A percentile compares a stretch with the other conserved stretches of the same genome.
These are phyloP conservation scores for Protomyces gravidus DNA, from an alignment of 1,139 yeast species.

Conservation along the genomic window DNA sequence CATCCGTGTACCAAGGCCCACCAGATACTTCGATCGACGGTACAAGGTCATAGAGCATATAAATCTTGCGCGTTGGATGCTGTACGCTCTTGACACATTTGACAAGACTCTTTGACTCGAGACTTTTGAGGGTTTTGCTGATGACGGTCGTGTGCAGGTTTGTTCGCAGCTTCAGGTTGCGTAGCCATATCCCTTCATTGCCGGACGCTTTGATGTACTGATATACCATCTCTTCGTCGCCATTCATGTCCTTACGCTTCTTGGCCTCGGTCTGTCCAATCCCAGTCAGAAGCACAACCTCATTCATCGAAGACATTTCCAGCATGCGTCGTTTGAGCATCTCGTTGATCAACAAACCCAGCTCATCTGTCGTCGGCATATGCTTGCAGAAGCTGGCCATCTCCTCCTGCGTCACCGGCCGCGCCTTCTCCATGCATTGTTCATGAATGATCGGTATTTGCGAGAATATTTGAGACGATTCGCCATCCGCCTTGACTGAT, in stretches of 20 bases:
- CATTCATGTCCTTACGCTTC: constrained; percentile 58
- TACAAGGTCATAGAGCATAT: constrained; percentile 87
- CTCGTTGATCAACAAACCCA: constrained; percentile 6
- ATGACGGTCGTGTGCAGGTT: constrained; percentile 92
- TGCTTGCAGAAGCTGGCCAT: background rate
- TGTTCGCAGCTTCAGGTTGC: constrained; percentile 83
- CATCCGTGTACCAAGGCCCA: constrained; percentile 98
- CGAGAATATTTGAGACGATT: background rate
- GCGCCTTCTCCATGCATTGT: background rate
- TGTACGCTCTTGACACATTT: constrained; percentile 85
- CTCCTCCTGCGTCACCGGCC: background rate
- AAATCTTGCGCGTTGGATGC: constrained; percentile 92
- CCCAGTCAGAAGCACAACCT: constrained; percentile 5
- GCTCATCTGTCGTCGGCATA: background rate
- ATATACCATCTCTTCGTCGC: constrained; percentile 89
- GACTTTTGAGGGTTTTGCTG: constrained; percentile 70
- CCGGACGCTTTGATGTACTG: constrained; percentile 88
- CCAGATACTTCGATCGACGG: constrained; percentile 97
- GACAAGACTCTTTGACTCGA: constrained; percentile 79
- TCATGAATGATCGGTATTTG: background rate
- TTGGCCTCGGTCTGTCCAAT: constrained; percentile 42
- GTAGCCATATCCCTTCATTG: constrained; percentile 92
- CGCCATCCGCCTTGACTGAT: background rate
- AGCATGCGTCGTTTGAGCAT: constrained; percentile 10
- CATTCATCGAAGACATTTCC: background rate